Percentiles rank a stretch among this genome's conserved stretches.
Conservation (phyloP, 805 yeast species). For the Lipomyces yamadae region DNA sequence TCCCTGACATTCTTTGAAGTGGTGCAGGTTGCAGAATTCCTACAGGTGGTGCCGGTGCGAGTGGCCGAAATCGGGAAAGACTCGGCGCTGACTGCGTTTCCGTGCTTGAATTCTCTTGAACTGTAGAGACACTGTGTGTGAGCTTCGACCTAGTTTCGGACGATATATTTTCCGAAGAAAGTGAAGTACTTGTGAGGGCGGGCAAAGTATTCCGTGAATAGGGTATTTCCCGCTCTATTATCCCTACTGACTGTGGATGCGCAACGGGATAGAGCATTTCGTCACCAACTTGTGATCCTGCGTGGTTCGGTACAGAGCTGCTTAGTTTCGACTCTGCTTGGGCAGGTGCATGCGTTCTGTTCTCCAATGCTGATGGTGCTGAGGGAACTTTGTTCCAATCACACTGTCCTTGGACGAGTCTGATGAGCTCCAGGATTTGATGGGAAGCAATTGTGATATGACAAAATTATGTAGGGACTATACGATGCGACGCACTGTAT, state of each 20-base stretch:
- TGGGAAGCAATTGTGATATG: neutral
- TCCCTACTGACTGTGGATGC: neutral
- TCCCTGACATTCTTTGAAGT: neutral
- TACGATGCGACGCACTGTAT: neutral
- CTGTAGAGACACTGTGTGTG: neutral
- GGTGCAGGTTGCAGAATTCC: neutral
- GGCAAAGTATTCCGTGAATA: neutral
- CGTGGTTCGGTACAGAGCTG: neutral
- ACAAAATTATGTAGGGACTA: neutral
- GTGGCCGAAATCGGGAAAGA: neutral
- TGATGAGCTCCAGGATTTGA: neutral
- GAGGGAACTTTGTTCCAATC: neutral
- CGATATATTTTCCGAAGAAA: neutral
- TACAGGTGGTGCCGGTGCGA: constrained; percentile 3
- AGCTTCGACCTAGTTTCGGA: neutral
- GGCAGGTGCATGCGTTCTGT: neutral
- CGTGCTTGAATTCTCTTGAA: neutral
- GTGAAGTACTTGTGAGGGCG: neutral
- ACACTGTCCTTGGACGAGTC: neutral
- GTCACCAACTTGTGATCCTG: neutral
- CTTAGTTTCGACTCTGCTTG: neutral
- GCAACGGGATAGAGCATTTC: neutral
- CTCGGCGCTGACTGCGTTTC: neutral
- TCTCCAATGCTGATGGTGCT: neutral
- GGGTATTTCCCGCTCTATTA: neutral